phyloP scores from a whole-genome alignment of 148 eudicot species.

The Nyssa sinensis region DNA sequence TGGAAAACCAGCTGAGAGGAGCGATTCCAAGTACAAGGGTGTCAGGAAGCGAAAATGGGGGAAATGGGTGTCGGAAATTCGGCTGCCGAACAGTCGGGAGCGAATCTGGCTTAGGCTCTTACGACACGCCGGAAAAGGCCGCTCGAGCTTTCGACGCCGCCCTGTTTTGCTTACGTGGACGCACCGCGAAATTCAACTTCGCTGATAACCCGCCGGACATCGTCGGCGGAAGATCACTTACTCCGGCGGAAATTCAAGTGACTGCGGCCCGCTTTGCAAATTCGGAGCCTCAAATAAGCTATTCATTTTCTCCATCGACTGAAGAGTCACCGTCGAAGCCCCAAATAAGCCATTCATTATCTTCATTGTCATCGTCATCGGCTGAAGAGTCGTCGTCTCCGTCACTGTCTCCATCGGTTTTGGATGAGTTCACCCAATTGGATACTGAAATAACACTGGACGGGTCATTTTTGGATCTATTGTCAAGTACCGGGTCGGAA shows the following conservation, averaged over 20 bases:
- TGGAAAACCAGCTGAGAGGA: slow-evolving; percentile 1
- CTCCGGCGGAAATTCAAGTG: slow-evolving; percentile 52
- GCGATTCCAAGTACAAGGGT: slow-evolving; percentile 52
- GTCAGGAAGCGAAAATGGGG: slow-evolving; percentile 95
- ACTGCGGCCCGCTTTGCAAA: slow-evolving; percentile 62
- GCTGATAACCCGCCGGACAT: slow-evolving; percentile 67
- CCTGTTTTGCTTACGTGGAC: slow-evolving; percentile 74
- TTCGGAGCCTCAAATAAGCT: no score
- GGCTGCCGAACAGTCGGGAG: slow-evolving; percentile 78
- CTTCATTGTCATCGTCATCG: slow-evolving; percentile 12
- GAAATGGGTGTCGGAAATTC: slow-evolving; percentile 82
- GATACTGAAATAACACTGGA: slow-evolving; percentile 33
- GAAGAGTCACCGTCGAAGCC: no score
- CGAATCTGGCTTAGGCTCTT: slow-evolving; percentile 89
- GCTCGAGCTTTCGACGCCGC: slow-evolving; percentile 97
- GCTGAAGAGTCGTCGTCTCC: slow-evolving; percentile 15
- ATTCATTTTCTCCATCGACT: no score
- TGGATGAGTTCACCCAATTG: slow-evolving; percentile 25
- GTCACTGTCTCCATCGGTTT: slow-evolving; percentile 28
- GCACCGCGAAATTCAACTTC: slow-evolving; percentile 66
- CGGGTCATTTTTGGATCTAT: slow-evolving; percentile 35
- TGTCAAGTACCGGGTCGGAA: slow-evolving; percentile 33
- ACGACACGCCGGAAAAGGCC: slow-evolving; percentile 59
- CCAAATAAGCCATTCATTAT: neutral
- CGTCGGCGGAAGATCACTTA: slow-evolving; percentile 36